Conservation (phyloP, 352 stramenopile species). For the Plasmopara muralis region DNA sequence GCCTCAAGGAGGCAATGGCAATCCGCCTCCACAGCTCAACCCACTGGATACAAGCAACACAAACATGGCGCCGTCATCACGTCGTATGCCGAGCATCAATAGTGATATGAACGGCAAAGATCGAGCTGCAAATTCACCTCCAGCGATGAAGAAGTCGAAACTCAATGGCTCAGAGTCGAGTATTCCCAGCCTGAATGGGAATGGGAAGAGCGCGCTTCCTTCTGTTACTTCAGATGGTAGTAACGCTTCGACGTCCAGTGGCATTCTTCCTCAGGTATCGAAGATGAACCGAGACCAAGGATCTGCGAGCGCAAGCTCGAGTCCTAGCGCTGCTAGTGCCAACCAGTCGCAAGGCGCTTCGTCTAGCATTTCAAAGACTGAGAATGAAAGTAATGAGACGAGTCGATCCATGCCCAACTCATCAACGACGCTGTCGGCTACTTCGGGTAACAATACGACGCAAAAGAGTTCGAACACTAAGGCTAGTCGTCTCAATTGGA, state of each 20-base stretch:
- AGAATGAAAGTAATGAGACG: constrained; percentile 18
- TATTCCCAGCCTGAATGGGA: constrained; percentile 60
- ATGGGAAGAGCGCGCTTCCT: constrained; percentile 53
- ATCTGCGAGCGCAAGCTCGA: constrained; percentile 45
- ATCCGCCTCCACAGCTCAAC: constrained; percentile 46
- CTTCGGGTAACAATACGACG: constrained; percentile 44
- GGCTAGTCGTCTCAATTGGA: constrained; percentile 81
- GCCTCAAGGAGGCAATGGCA: constrained; percentile 19
- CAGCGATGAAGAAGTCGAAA: constrained; percentile 76
- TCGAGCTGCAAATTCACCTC: constrained; percentile 39
- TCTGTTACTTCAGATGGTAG: constrained; percentile 30
- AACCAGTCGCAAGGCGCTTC: constrained; percentile 24
- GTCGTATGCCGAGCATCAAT: constrained; percentile 64
- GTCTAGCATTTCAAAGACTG: constrained; percentile 34
- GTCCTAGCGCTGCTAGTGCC: constrained; percentile 28
- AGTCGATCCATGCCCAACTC: constrained; percentile 16
- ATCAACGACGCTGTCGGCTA: constrained; percentile 20
- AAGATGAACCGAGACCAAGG: constrained; percentile 58
- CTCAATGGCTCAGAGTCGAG: constrained; percentile 41
- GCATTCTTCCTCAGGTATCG: constrained; percentile 36
- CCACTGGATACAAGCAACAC: constrained; percentile 45
- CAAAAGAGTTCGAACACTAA: constrained; percentile 78
- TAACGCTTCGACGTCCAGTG: constrained; percentile 17
- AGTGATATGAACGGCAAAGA: constrained; percentile 59
- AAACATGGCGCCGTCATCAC: constrained; percentile 51